These are phyloP conservation scores for Trichoderma virens DNA, from an alignment of 495 filamentous ascomycete genomes.

Conservation along the genomic window DNA sequence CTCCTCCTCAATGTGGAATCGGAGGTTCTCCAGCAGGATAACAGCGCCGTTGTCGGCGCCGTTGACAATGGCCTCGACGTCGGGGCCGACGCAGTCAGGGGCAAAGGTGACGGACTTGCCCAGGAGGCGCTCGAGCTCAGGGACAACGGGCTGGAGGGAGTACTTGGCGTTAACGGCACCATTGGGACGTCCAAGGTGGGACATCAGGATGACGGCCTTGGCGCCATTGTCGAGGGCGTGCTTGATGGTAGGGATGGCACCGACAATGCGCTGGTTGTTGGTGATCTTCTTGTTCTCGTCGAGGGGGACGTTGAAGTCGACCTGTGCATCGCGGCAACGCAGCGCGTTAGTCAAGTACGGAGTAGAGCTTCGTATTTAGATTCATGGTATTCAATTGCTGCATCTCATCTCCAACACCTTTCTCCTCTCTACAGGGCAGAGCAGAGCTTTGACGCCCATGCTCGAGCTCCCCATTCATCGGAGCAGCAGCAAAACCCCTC, in stretches of 20 bases:
- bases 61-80: conserved; percentile 84
- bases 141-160: conserved; percentile 83
- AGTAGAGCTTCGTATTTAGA: background rate
- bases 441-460: background rate
- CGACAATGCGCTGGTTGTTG: conserved; percentile 96
- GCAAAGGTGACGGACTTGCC: conserved; percentile 79
- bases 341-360: background rate
- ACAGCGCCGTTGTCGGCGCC: conserved; percentile 76
- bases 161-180: conserved; percentile 87
- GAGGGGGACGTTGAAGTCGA: conserved; percentile 99
- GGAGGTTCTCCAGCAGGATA: conserved; percentile 91
- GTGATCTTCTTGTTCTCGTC: conserved; percentile 86
- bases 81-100: conserved; percentile 80
- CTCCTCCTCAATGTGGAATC: conserved; percentile 97
- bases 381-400: background rate
- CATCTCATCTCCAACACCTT: background rate
- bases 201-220: conserved; percentile 96
- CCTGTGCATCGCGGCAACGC: conserved; percentile 40
- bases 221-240: conserved; percentile 91
- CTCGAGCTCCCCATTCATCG: too few species aligned
- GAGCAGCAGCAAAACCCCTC: background rate
- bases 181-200: conserved; percentile 92
- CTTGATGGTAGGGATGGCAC: conserved; percentile 95
- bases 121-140: conserved; percentile 86
- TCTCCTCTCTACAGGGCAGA: too few species aligned